Conservation (phyloP, 441 rosid species). For the Biscutella laevigata region DNA sequence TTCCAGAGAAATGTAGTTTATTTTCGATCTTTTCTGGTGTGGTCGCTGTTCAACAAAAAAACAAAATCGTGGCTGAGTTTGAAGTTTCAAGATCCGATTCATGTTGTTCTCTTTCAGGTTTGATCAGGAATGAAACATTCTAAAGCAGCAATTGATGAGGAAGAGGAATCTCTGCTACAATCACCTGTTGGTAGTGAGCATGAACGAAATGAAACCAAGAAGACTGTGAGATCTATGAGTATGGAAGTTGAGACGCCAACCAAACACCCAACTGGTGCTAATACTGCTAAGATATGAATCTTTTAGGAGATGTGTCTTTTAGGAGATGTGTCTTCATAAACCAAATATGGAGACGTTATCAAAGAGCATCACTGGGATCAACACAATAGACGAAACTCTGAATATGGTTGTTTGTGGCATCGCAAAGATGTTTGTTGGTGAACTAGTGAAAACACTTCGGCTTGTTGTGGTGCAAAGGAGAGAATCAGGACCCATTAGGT, state of each 20-base stretch:
- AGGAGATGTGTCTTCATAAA: slow-evolving; percentile 72
- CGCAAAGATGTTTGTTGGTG: slow-evolving; percentile 98
- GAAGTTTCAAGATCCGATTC: not conserved
- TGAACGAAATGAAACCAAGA: slow-evolving; percentile 14
- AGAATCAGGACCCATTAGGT: slow-evolving; percentile 85
- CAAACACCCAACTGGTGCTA: slow-evolving; percentile 60
- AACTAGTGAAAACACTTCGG: slow-evolving; percentile 84
- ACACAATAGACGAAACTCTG: too few relatives aligned
- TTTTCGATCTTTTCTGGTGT: too few relatives aligned
- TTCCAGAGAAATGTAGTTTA: too few relatives aligned
- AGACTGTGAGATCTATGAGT: not conserved
- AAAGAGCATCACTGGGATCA: slow-evolving; percentile 52
- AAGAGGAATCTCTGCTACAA: slow-evolving; percentile 59
- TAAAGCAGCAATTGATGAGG: slow-evolving; percentile 68
- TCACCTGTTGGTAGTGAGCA: slow-evolving; percentile 34
- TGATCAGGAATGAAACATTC: slow-evolving; percentile 49
- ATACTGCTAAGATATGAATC: slow-evolving; percentile 79
- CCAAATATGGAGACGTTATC: slow-evolving; percentile 81
- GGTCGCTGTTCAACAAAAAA: too few relatives aligned
- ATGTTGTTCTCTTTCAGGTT: not conserved
- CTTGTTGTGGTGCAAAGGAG: slow-evolving; percentile 78
- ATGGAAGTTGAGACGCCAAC: slow-evolving; percentile 63
- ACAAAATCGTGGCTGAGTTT: not conserved
- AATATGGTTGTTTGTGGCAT: slow-evolving; percentile 61
- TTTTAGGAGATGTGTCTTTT: slow-evolving; percentile 69